These are phyloP conservation scores for Aureobasidium uvarum DNA, from an alignment of 2,329 filamentous ascomycete genomes.

Conservation along the genomic window DNA sequence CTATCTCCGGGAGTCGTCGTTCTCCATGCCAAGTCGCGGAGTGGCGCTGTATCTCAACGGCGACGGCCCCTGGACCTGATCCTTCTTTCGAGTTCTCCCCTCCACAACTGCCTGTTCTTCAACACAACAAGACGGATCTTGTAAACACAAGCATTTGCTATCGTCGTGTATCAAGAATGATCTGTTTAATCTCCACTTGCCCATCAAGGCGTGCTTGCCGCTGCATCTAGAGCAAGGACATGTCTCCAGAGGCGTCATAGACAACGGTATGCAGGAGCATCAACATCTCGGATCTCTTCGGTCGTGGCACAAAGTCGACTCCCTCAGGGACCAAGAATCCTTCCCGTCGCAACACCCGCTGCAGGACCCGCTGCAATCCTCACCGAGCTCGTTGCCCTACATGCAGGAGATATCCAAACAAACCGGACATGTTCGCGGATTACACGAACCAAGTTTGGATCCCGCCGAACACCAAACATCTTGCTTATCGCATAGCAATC, in stretches of 20 bases:
- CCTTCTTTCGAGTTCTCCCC: background rate
- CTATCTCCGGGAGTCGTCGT: too few species aligned
- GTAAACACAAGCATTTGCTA: background rate
- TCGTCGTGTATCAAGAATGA: background rate
- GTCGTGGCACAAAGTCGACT: background rate
- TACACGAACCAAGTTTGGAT: background rate
- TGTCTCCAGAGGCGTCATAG: background rate
- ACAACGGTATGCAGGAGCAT: slow-evolving; percentile 1
- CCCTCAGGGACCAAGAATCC: background rate
- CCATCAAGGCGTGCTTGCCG: too few species aligned
- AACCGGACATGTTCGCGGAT: slow-evolving; percentile 3
- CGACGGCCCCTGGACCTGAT: background rate
- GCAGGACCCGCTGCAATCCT: background rate
- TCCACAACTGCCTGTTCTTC: background rate
- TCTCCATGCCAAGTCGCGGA: background rate
- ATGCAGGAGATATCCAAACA: slow-evolving; percentile 2
- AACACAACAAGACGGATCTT: background rate
- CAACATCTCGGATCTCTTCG: background rate
- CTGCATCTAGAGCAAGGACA: background rate
- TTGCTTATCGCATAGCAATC: background rate
- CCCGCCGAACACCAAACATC: background rate
- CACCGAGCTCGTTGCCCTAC: too few species aligned
- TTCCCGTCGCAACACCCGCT: background rate
- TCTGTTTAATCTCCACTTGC: background rate
- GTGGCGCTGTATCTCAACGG: background rate